Percentiles rank a stretch among this genome's conserved stretches.
phyloP scores from a whole-genome alignment of 1,284 basidiomycete species.

The Ustilago hordei region DNA sequence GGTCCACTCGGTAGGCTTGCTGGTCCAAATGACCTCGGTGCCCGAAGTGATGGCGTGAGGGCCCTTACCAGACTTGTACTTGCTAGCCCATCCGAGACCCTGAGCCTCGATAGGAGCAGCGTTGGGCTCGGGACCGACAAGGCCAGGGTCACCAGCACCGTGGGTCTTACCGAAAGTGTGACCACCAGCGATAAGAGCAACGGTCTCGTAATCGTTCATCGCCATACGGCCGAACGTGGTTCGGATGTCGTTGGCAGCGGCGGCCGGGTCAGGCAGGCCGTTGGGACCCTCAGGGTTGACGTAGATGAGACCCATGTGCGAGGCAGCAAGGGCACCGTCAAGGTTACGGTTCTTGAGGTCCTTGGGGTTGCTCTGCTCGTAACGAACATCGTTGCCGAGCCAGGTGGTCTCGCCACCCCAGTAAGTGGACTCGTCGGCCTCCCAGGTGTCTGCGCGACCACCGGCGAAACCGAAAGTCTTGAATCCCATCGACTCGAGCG shows the following conservation, averaged over 20 bases:
- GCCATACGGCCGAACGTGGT: conserved; percentile 50
- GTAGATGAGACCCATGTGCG: conserved; percentile 50
- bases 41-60: conserved; percentile 41
- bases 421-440: conserved; percentile 49
- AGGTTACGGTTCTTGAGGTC: conserved; percentile 48
- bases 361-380: conserved; percentile 36
- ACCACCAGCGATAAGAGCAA: conserved; percentile 47
- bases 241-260: conserved; percentile 43
- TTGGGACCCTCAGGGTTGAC: conserved; percentile 53
- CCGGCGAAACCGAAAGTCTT: conserved; percentile 50
- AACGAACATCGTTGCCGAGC: conserved; percentile 48
- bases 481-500: conserved; percentile 51
- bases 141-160: conserved; percentile 42
- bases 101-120: conserved; percentile 37
- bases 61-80: conserved; percentile 37
- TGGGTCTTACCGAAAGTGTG: conserved; percentile 51
- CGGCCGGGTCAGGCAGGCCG: conserved; percentile 37
- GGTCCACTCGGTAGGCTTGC: conserved; percentile 47
- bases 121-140: conserved; percentile 45
- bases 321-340: conserved; percentile 28
- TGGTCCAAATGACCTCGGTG: conserved; percentile 43
- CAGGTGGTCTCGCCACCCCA: conserved; percentile 52
- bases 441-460: conserved; percentile 46
- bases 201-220: conserved; percentile 48
- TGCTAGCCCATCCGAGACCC: conserved; percentile 39